These are phyloP conservation scores for Aureobasidium sp. DNA, from an alignment of 2,329 filamentous ascomycete species.

Conservation along the genomic window DNA sequence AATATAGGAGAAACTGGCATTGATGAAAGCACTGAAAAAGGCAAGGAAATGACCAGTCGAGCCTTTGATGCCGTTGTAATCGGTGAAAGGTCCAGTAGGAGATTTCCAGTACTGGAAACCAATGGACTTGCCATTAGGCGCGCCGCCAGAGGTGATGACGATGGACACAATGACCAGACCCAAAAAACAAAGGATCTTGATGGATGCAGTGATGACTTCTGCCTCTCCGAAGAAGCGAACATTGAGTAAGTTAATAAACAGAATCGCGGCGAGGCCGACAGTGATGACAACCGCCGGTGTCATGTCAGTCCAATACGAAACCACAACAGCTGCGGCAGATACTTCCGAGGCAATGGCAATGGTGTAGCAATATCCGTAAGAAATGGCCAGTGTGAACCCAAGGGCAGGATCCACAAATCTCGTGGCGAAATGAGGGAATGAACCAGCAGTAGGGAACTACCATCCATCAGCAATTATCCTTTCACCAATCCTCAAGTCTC, in stretches of 20 bases:
- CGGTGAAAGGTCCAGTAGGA: constrained; percentile 25
- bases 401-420: constrained; percentile 37
- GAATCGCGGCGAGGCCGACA: constrained; percentile 21
- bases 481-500: not conserved
- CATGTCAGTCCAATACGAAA: constrained; percentile 23
- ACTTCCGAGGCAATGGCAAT: constrained; percentile 24
- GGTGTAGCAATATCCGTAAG: constrained; percentile 27
- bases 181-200: constrained; percentile 35
- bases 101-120: constrained; percentile 24
- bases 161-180: constrained; percentile 33
- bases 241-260: constrained; percentile 23
- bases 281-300: constrained; percentile 21
- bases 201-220: constrained; percentile 20
- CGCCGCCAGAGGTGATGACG: constrained; percentile 36
- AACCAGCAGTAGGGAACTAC: constrained; percentile 30
- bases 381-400: constrained; percentile 36
- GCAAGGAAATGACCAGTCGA: constrained; percentile 28
- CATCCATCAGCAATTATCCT: not conserved
- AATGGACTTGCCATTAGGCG: constrained; percentile 29
- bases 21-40: constrained; percentile 26
- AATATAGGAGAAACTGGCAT: constrained; percentile 45
- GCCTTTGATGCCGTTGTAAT: constrained; percentile 26
- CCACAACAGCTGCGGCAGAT: constrained; percentile 24
- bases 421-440: constrained; percentile 30
- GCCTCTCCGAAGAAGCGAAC: constrained; percentile 21